Base-by-base conservation (phyloP, 2,329 filamentous ascomycete species). In the Neocatenulostroma microsporum region DNA sequence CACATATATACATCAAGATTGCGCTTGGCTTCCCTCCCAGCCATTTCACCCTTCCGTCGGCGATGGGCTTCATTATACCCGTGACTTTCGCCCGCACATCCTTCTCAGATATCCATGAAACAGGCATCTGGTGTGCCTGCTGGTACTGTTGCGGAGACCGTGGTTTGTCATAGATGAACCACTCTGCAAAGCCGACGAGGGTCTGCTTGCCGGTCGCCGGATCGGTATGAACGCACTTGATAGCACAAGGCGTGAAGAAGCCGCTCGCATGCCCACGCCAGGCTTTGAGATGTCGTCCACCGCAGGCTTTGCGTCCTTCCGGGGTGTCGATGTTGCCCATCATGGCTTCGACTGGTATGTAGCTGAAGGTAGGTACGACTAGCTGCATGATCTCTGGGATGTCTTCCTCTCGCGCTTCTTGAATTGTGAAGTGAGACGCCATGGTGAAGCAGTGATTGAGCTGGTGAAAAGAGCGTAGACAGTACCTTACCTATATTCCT, bases 1-100 rank as follows among this genome's bases (percentile, higher is more conserved):
- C 48, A 6, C 40, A 38, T 41, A 62, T 63, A 25, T 42, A 50
- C 30, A 57, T 43, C 24, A 56, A 23, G 3, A 49, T 20, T n/a
- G 43, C 47, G 27, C 43, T 27, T 3, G 40, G 40, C 9, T 38
- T 37, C 15, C 42, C 40, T 9, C 36, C 41, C 19, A 50, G 36
- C 48, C 51, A 49, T 20, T 42, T 32, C 5, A 29, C 37, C 12
- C 47, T 42, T 13, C 30, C 32, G 15, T 46, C 41, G 9, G 46
- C 12, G 6, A 47, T 30, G 4, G 45, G 41, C 36, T 37, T 21
- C 18, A 45, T 19, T 18, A 21, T 27, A 5, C 26, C n/a, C 24
- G 33, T 20, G 3, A 34, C 39, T 15, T 38, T 34, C 28, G 37
- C 21, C 14, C 36, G 29, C 9, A 6, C 6, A 12, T 8, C 32